These are phyloP conservation scores for Aspergillus asperescens DNA, from an alignment of 495 filamentous ascomycete species.

Conservation along the genomic window DNA sequence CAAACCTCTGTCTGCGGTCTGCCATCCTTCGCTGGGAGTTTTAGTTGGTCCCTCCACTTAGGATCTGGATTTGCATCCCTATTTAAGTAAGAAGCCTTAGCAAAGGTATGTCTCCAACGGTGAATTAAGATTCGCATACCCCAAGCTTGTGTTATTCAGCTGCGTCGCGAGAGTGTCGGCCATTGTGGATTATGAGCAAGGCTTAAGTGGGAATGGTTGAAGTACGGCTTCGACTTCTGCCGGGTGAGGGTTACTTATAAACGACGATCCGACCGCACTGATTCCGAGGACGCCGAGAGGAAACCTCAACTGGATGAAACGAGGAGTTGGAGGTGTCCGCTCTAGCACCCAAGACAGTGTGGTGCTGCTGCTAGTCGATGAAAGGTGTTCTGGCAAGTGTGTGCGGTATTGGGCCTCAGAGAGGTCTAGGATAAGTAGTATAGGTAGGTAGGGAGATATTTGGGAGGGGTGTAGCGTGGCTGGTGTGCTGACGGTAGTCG, in stretches of 20 bases:
- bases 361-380: not conserved
- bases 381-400: not conserved
- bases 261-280: not conserved
- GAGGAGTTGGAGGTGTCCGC: not conserved
- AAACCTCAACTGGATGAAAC: not conserved
- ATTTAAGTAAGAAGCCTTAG: conserved; percentile 14
- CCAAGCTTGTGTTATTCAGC: conserved; percentile 65
- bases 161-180: conserved; percentile 60
- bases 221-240: not conserved
- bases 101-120: conserved; percentile 11
- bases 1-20: conserved; percentile 90
- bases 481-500: not conserved
- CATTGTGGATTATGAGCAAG: conserved; percentile 37
- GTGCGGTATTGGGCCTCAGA: not conserved
- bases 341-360: not conserved
- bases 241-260: not conserved
- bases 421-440: not conserved
- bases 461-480: not conserved
- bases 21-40: conserved; percentile 73
- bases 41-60: conserved; percentile 75
- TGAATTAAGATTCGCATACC: conserved; percentile 40
- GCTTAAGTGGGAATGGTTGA: not conserved
- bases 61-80: conserved; percentile 54
- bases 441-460: not conserved
- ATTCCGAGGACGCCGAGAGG: not conserved